Evolutionary conservation across 164 flowering plant genomes (phyloP).

Genomic region (Berberis thunbergii): DNA sequence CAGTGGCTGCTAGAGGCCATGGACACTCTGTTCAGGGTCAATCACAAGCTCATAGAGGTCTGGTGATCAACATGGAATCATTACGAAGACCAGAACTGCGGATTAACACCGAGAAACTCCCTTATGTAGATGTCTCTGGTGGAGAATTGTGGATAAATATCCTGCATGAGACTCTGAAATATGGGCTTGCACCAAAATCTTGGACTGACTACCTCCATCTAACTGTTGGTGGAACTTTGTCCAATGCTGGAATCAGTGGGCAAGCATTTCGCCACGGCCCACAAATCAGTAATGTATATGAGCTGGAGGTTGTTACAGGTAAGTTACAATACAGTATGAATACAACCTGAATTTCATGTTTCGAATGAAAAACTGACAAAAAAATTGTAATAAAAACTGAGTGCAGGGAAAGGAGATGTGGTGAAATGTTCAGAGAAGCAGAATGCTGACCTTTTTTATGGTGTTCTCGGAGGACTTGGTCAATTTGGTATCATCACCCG

Average conservation of each 20-base stretch:
- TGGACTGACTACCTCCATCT: slow-evolving; percentile 96
- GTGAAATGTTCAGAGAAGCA: slow-evolving; percentile 54
- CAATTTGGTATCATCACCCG: slow-evolving; percentile 90
- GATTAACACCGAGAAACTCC: slow-evolving; percentile 34
- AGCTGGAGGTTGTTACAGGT: slow-evolving; percentile 92
- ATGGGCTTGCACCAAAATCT: slow-evolving; percentile 81
- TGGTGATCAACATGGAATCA: slow-evolving; percentile 74
- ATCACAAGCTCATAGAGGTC: slow-evolving; percentile 56
- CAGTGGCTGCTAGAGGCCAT: slow-evolving; percentile 85
- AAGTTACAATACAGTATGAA: slow-evolving; percentile 1
- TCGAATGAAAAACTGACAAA: too few relatives aligned
- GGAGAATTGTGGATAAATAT: slow-evolving; percentile 85
- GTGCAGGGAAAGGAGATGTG: slow-evolving; percentile 85
- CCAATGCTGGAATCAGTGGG: slow-evolving; percentile 92
- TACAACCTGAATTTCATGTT: too few relatives aligned
- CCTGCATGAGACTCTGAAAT: slow-evolving; percentile 62
- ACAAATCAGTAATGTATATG: slow-evolving; percentile 76
- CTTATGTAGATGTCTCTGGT: slow-evolving; percentile 74
- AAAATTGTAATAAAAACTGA: background rate
- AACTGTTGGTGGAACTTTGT: slow-evolving; percentile 86
- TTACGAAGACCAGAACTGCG: slow-evolving; percentile 31
- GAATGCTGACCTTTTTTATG: slow-evolving; percentile 65
- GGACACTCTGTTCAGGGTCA: slow-evolving; percentile 92
- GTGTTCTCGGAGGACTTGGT: slow-evolving; percentile 86
- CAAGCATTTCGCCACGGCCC: slow-evolving; percentile 90